phyloP scores from a whole-genome alignment of 169 alveolate genomes.

The Babesia ovis region DNA sequence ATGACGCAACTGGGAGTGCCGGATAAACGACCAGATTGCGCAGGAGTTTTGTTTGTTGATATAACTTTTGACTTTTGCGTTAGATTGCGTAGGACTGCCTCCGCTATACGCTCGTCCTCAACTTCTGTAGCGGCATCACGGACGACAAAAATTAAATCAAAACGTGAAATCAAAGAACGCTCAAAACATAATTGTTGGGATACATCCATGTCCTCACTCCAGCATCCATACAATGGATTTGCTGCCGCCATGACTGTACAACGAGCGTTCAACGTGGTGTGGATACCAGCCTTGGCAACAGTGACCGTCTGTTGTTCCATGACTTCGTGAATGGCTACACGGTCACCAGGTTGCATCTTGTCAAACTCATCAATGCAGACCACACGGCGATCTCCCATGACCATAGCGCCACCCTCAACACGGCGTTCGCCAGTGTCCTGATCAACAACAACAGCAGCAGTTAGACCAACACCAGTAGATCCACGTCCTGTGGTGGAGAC shows the following conservation, averaged over 20 bases:
- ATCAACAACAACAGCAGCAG: conserved; percentile 97
- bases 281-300: conserved; percentile 98
- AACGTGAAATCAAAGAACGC: conserved; percentile 95
- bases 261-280: conserved; percentile 95
- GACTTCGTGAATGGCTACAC: conserved; percentile 99
- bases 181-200: conserved; percentile 94
- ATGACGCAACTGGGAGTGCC: conserved; percentile 69
- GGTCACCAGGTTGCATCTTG: conserved; percentile 96
- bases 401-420: conserved; percentile 99
- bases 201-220: conserved; percentile 88
- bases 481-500: conserved; percentile 99
- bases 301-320: conserved; percentile 99
- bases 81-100: conserved; percentile 74
- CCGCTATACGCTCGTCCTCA: conserved; percentile 78
- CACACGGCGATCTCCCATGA: conserved; percentile 96
- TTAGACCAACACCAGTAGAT: conserved; percentile 99
- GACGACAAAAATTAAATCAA: conserved; percentile 62
- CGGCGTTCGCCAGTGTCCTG: conserved; percentile 92
- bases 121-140: conserved; percentile 76
- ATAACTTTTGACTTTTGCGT: conserved; percentile 77
- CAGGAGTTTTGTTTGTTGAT: conserved; percentile 9
- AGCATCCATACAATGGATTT: conserved; percentile 98
- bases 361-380: conserved; percentile 99
- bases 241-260: conserved; percentile 99
- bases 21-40: conserved; percentile 56